A percentile compares a stretch with the other conserved stretches of the same genome.
Evolutionary conservation across 805 yeast species (phyloP).

Genomic region (Teunomyces lycoperdinae): DNA sequence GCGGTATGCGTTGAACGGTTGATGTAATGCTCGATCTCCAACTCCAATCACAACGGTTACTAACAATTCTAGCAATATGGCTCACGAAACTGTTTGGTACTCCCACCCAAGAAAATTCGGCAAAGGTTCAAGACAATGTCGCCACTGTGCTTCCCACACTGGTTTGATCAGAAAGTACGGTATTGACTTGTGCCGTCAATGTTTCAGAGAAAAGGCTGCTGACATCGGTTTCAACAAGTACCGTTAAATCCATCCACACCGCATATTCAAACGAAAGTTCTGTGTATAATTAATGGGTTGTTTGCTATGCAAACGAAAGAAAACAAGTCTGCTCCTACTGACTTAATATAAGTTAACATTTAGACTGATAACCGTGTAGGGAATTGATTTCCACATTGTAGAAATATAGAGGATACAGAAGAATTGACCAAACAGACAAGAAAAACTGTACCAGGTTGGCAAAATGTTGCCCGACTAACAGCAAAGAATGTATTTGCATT

Average conservation of each 20-base stretch:
- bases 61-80: slow-evolving; percentile 68
- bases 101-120: slow-evolving; percentile 99
- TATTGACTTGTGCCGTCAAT: slow-evolving; percentile 99
- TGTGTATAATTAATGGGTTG: slow-evolving; percentile 7
- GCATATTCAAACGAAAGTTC: slow-evolving; percentile 1
- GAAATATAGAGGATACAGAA: neutral
- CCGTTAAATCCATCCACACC: slow-evolving; percentile 60
- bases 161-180: slow-evolving; percentile 99
- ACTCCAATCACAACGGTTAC: slow-evolving; percentile 15
- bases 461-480: neutral
- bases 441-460: too few relatives aligned
- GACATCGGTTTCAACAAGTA: slow-evolving; percentile 99
- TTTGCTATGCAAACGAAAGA: slow-evolving; percentile 3
- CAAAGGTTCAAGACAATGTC: slow-evolving; percentile 99
- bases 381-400: neutral
- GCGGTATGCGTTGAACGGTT: neutral
- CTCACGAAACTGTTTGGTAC: slow-evolving; percentile 99
- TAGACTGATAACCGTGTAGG: neutral
- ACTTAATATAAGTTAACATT: slow-evolving; percentile 7
- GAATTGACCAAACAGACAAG: neutral
- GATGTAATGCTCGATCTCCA: slow-evolving; percentile 1
- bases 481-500: too few relatives aligned
- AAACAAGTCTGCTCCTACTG: slow-evolving; percentile 3
- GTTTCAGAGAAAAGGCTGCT: slow-evolving; percentile 99
- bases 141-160: slow-evolving; percentile 97